These are phyloP conservation scores for Talaromyces rugulosus DNA, from an alignment of 2,329 filamentous ascomycete genomes.

Conservation along the genomic window DNA sequence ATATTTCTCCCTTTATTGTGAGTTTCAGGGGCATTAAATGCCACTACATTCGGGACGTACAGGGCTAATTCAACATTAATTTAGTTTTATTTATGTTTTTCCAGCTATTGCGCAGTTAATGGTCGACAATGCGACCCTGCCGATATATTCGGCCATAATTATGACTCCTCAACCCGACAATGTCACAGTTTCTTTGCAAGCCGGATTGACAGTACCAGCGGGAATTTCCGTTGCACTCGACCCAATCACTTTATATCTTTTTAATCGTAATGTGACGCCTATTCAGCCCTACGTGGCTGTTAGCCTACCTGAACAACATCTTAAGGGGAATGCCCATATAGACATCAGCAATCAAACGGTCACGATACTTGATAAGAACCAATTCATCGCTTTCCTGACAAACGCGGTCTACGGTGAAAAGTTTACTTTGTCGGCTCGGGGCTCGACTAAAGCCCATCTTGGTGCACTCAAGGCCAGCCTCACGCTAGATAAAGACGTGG, in stretches of 20 bases:
- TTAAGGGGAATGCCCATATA: slow-evolving; percentile 17
- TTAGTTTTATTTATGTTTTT: slow-evolving; percentile 45
- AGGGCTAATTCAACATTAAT: background rate
- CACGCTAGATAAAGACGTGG: slow-evolving; percentile 17
- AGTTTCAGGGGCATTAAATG: slow-evolving; percentile 18
- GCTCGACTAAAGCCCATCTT: slow-evolving; percentile 16
- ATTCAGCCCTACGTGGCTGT: slow-evolving; percentile 15
- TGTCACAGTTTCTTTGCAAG: slow-evolving; percentile 17
- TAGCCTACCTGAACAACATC: slow-evolving; percentile 17
- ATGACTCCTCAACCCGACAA: slow-evolving; percentile 18
- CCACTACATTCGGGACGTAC: background rate
- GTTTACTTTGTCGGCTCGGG: slow-evolving; percentile 14
- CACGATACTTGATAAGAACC: background rate
- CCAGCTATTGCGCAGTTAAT: slow-evolving; percentile 46
- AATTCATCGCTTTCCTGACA: slow-evolving; percentile 15
- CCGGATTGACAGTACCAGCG: slow-evolving; percentile 18
- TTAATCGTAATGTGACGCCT: slow-evolving; percentile 12
- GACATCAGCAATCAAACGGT: background rate
- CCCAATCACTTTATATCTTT: slow-evolving; percentile 15
- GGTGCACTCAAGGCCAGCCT: slow-evolving; percentile 20
- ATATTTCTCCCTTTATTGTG: slow-evolving; percentile 47
- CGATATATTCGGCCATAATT: slow-evolving; percentile 25
- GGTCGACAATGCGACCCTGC: slow-evolving; percentile 39
- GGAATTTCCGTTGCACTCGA: slow-evolving; percentile 18
- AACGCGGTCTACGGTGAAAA: slow-evolving; percentile 16